Evolutionary conservation across 305 asterid genomes (phyloP).

Genomic region (Plantago lanceolata): DNA sequence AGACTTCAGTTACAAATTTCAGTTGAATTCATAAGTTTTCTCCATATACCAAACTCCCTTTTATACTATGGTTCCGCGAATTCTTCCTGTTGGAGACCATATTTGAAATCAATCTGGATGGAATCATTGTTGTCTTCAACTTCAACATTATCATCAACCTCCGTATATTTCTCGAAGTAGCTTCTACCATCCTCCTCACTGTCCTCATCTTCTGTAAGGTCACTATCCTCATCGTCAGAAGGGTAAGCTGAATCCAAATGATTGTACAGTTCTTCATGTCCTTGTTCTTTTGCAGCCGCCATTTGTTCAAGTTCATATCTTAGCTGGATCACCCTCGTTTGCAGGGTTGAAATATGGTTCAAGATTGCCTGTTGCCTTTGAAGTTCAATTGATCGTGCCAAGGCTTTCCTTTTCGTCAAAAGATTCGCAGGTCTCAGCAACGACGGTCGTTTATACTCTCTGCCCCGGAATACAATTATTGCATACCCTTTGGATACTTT

Average conservation of each 20-base stretch:
- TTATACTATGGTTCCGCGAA: conserved; percentile 21
- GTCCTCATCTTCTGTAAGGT: conserved; percentile 67
- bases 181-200: conserved; percentile 64
- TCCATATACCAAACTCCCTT: background rate
- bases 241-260: conserved; percentile 61
- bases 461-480: conserved; percentile 75
- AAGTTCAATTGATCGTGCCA: conserved; percentile 98
- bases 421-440: conserved; percentile 83
- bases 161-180: conserved; percentile 33
- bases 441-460: conserved; percentile 70
- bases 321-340: conserved; percentile 51
- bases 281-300: conserved; percentile 53
- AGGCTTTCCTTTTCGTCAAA: conserved; percentile 84
- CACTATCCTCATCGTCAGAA: conserved; percentile 73
- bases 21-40: background rate
- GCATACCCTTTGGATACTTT: conserved; percentile 94
- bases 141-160: conserved; percentile 16
- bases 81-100: conserved; percentile 32
- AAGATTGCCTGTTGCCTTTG: conserved; percentile 87
- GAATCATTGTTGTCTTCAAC: conserved; percentile 30
- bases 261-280: conserved; percentile 61
- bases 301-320: conserved; percentile 71
- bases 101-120: conserved; percentile 24
- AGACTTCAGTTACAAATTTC: conserved; percentile 20
- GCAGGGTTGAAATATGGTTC: conserved; percentile 58